Base-by-base conservation (phyloP, 2,329 filamentous ascomycete genomes). In the Diplocarpon mali region DNA sequence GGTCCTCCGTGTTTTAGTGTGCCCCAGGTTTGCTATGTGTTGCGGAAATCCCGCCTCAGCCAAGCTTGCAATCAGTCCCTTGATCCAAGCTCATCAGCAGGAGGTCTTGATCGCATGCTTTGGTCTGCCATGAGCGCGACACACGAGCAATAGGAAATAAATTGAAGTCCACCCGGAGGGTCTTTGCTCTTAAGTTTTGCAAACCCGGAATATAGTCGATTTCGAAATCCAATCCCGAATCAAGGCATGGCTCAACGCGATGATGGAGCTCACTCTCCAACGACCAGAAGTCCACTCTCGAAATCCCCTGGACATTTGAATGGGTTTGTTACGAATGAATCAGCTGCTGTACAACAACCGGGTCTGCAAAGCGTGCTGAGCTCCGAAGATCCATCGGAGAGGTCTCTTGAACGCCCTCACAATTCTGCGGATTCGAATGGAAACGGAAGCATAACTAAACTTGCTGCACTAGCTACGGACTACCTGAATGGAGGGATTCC, bases 261-360 rank as follows among this genome's bases (percentile, higher is more conserved):
- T 44, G 59, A 63, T 51, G 61, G 60, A 41, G 63, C 63, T 11
- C 47, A 62, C 35, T 65, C 64, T 34, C 64, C 66, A 16, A 61
- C 57, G 56, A 59, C 62, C 27, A 57, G 45, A 50, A 63, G 46
- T 48, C 56, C 61, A 39, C 52, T 50, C 24, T 53, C 55, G 28
- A 46, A 51, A 38, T 58, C 59, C 16, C 56, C 59, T 13, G 31
- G 46, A 17, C 44, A 53, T 16, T 48, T 53, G 35, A 52, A 46
- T 38, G 39, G 46, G 20, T 49, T 54, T 27, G 51, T 44, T 39
- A 37, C 46, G 29, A 55, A 57, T 51, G 53, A 58, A 14, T 42
- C 50, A 34, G 37, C 59, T 38, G 36, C 50, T 44, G 42, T 53
- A 38, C 41, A 49, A 43, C 49, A 57, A 17, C 54, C 58, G 11